phyloP scores from a whole-genome alignment of 139 green algal genomes.

The Eudorina sp. region DNA sequence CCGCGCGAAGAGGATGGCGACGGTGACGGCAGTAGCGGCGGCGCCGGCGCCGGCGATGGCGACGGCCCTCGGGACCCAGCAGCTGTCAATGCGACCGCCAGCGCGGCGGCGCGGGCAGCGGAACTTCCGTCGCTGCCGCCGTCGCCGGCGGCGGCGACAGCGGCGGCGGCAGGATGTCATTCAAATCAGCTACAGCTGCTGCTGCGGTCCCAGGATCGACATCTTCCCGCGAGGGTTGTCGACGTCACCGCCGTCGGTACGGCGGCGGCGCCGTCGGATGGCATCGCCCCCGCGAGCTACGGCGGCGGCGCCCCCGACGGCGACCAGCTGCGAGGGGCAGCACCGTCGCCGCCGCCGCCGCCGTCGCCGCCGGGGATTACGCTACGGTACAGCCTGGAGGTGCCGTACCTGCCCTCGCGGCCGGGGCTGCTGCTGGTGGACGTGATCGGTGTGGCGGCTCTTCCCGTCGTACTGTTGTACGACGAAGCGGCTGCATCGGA shows the following conservation, averaged over 20 bases:
- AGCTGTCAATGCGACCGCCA: too few relatives aligned
- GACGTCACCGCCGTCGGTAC: not conserved
- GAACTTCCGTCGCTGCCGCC: not conserved
- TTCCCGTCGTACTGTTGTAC: conserved; percentile 12
- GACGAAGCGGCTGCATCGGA: not conserved
- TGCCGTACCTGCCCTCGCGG: conserved; percentile 17
- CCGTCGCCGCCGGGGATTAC: too few relatives aligned
- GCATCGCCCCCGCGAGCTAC: too few relatives aligned
- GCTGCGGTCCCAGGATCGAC: conserved; percentile 1
- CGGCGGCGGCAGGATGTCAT: not conserved
- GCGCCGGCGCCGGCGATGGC: not conserved
- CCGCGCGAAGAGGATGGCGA: not conserved
- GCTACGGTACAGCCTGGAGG: conserved; percentile 2
- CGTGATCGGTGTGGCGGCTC: not conserved
- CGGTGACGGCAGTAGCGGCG: too few relatives aligned
- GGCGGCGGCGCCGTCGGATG: too few relatives aligned
- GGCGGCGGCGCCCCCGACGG: too few relatives aligned
- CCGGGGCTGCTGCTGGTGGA: conserved; percentile 33
- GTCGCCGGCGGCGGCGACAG: not conserved
- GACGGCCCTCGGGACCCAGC: too few relatives aligned
- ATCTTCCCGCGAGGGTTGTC: not conserved
- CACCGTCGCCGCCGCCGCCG: too few relatives aligned
- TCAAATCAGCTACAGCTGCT: not conserved
- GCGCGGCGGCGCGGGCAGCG: too few relatives aligned
- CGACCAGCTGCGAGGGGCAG: too few relatives aligned